Evolutionary conservation across 176 grass and related monocot species (phyloP).

Genomic region (Typha latifolia): DNA sequence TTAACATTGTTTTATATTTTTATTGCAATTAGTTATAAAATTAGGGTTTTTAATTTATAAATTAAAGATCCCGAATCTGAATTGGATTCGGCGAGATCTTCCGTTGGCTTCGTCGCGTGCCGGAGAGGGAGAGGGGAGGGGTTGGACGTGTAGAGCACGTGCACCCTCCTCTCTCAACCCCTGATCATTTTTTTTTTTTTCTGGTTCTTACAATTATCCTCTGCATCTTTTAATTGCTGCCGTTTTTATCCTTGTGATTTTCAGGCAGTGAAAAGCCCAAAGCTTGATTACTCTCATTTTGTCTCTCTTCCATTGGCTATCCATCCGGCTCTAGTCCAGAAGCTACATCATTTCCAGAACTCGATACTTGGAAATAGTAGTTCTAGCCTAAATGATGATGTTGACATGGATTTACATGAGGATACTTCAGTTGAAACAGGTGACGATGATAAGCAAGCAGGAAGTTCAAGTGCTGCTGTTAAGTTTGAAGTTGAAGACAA

Average conservation of each 20-base stretch:
- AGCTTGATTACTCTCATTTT: constrained; percentile 79
- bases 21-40: no score
- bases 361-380: constrained; percentile 43
- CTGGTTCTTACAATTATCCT: no score
- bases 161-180: no score
- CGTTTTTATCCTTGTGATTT: constrained; percentile 5
- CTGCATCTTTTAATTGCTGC: neutral
- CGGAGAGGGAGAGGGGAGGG: no score
- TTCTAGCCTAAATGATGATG: constrained; percentile 29
- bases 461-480: constrained; percentile 22
- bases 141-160: no score
- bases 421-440: constrained; percentile 34
- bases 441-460: constrained; percentile 26
- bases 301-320: constrained; percentile 88
- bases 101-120: no score
- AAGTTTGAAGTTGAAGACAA: constrained; percentile 38
- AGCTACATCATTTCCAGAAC: constrained; percentile 59
- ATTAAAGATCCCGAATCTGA: no score
- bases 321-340: constrained; percentile 58
- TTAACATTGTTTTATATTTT: no score
- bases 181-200: no score
- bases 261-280: constrained; percentile 73
- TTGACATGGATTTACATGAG: constrained; percentile 32
- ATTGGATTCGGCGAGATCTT: no score
- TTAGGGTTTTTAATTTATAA: no score